These are phyloP conservation scores for Leptographium galeiforme DNA, from an alignment of 2,329 filamentous ascomycete genomes.

Conservation along the genomic window DNA sequence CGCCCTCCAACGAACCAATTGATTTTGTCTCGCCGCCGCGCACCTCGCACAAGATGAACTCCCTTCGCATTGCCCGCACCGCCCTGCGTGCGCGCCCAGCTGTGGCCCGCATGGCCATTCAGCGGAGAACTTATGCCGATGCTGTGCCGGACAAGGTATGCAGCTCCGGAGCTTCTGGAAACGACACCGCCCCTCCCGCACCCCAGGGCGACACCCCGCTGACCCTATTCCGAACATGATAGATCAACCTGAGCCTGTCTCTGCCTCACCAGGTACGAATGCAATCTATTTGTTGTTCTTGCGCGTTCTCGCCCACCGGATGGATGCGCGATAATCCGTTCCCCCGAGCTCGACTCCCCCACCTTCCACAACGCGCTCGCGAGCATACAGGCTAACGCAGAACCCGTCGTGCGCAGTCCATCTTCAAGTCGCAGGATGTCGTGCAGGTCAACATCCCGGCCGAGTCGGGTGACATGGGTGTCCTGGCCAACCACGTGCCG, in stretches of 20 bases:
- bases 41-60: conserved; percentile 57
- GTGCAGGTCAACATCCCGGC: conserved; percentile 98
- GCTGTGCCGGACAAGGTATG: conserved; percentile 64
- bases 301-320: neutral
- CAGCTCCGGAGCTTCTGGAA: neutral
- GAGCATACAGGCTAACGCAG: no score
- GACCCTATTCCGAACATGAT: conserved; percentile 1
- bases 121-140: conserved; percentile 86
- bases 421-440: conserved; percentile 55
- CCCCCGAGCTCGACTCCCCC: neutral
- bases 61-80: conserved; percentile 80
- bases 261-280: conserved; percentile 94
- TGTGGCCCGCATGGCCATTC: conserved; percentile 59
- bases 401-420: conserved; percentile 36
- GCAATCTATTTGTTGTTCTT: no score
- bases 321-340: conserved; percentile 24
- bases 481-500: conserved; percentile 96
- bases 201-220: neutral
- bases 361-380: neutral
- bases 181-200: neutral
- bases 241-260: conserved; percentile 95
- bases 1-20: neutral
- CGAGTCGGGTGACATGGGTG: conserved; percentile 98
- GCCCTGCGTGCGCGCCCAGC: conserved; percentile 74
- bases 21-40: neutral